Evolutionary conservation across 192 early-diverging fungal genomes (phyloP).

Genomic region (Rhizoclosmatium globosum): DNA sequence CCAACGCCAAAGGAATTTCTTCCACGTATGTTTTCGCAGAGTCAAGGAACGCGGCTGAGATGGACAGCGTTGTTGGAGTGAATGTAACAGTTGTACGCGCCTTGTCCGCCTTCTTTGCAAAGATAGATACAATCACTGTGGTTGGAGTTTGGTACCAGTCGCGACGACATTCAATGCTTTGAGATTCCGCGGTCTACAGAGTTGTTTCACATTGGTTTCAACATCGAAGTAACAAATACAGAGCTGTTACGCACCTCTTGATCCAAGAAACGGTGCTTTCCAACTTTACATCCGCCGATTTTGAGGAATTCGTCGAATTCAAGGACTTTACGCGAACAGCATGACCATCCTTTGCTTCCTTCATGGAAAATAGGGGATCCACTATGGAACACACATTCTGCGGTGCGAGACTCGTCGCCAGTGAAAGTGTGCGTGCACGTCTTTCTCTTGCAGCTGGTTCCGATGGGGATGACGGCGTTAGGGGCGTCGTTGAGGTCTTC

Average conservation of each 20-base stretch:
- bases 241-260: conserved; percentile 9
- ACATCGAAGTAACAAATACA: neutral
- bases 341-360: conserved; percentile 97
- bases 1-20: conserved; percentile 72
- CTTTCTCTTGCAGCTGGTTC: conserved; percentile 84
- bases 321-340: conserved; percentile 92
- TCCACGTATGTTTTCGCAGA: conserved; percentile 74
- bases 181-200: conserved; percentile 40
- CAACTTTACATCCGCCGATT: conserved; percentile 91
- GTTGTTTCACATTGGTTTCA: neutral
- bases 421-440: conserved; percentile 77
- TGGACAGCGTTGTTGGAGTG: conserved; percentile 63
- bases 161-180: conserved; percentile 79
- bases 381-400: conserved; percentile 85
- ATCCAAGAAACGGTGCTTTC: conserved; percentile 89
- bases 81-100: conserved; percentile 77
- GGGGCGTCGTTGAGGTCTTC: conserved; percentile 80
- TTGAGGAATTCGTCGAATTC: conserved; percentile 99
- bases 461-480: conserved; percentile 72
- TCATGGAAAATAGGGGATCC: conserved; percentile 96
- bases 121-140: conserved; percentile 87
- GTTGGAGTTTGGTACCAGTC: conserved; percentile 96
- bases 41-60: conserved; percentile 83
- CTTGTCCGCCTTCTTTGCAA: conserved; percentile 90
- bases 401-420: conserved; percentile 56